Percentiles rank a stretch among this genome's conserved stretches.
These are phyloP conservation scores for Trichoderma gracile DNA, from an alignment of 2,329 filamentous ascomycete genomes.

Conservation along the genomic window DNA sequence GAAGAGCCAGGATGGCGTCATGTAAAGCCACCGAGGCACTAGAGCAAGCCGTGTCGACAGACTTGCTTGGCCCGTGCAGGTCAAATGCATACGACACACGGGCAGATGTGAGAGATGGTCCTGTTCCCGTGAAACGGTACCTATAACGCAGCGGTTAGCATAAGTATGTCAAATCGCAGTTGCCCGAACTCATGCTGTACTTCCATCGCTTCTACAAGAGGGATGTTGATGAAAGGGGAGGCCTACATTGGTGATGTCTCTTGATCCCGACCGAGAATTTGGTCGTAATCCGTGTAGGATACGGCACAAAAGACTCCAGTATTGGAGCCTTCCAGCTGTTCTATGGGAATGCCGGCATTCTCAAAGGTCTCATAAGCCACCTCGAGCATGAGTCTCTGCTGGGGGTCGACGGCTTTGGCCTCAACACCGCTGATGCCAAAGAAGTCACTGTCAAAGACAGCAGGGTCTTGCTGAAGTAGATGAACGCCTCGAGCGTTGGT, in stretches of 20 bases:
- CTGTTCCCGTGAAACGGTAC: conserved; percentile 25
- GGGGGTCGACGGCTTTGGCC: conserved; percentile 26
- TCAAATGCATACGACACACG: conserved; percentile 26
- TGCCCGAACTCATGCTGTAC: not conserved
- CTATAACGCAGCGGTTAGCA: conserved; percentile 4
- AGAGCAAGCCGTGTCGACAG: conserved; percentile 42
- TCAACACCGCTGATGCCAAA: conserved; percentile 25
- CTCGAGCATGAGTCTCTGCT: conserved; percentile 26
- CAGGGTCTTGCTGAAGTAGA: conserved; percentile 23
- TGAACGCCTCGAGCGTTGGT: conserved; percentile 22
- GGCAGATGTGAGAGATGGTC: conserved; percentile 19
- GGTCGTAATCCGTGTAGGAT: conserved; percentile 22
- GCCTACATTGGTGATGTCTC: conserved; percentile 23
- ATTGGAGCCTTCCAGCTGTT: conserved; percentile 19
- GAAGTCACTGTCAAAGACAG: conserved; percentile 25
- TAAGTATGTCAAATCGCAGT: not conserved
- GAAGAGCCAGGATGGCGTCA: conserved; percentile 29
- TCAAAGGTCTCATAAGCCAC: conserved; percentile 26
- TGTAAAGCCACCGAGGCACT: conserved; percentile 38
- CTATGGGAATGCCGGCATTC: conserved; percentile 22
- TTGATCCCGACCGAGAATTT: conserved; percentile 19
- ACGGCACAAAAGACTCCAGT: conserved; percentile 25
- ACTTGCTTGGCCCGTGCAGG: conserved; percentile 29
- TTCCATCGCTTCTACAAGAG: not conserved
- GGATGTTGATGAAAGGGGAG: not conserved